Conservation (phyloP, 2,329 filamentous ascomycete species). For the Alternaria panax region DNA sequence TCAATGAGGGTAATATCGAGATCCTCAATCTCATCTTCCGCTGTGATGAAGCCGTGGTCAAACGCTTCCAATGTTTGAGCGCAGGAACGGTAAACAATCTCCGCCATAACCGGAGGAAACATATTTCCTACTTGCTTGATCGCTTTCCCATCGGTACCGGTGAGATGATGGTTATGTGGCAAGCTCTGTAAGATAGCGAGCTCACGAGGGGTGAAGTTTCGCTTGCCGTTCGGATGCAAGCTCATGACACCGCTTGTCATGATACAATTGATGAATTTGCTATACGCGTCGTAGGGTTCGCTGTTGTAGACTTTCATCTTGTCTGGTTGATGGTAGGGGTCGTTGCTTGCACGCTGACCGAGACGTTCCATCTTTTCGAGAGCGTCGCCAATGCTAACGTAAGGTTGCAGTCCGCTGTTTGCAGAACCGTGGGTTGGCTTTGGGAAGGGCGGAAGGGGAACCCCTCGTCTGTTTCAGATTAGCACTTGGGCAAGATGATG, state of each 20-base stretch:
- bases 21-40: conserved; percentile 33
- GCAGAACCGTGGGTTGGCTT: conserved; percentile 30
- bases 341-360: not conserved
- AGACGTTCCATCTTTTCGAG: conserved; percentile 21
- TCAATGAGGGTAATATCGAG: conserved; percentile 6
- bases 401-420: conserved; percentile 31
- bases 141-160: conserved; percentile 7
- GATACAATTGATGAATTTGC: conserved; percentile 11
- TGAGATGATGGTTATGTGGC: conserved; percentile 18
- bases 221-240: conserved; percentile 23
- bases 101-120: conserved; percentile 27
- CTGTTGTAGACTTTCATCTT: not conserved
- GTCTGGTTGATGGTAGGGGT: conserved; percentile 30
- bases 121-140: conserved; percentile 35
- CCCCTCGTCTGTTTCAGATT: conserved; percentile 9
- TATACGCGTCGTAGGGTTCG: not conserved
- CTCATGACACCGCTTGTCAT: conserved; percentile 26
- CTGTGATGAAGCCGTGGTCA: conserved; percentile 32
- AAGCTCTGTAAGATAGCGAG: conserved; percentile 29
- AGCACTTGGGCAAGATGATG: not conserved
- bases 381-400: conserved; percentile 28
- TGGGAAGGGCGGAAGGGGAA: conserved; percentile 42
- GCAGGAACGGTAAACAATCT: conserved; percentile 6
- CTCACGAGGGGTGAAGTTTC: conserved; percentile 31
- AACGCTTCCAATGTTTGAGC: conserved; percentile 33